Percentiles rank a stretch among this genome's conserved stretches.
Conservation (phyloP, 1,284 basidiomycete genomes). For the Lentinus polychrous region DNA sequence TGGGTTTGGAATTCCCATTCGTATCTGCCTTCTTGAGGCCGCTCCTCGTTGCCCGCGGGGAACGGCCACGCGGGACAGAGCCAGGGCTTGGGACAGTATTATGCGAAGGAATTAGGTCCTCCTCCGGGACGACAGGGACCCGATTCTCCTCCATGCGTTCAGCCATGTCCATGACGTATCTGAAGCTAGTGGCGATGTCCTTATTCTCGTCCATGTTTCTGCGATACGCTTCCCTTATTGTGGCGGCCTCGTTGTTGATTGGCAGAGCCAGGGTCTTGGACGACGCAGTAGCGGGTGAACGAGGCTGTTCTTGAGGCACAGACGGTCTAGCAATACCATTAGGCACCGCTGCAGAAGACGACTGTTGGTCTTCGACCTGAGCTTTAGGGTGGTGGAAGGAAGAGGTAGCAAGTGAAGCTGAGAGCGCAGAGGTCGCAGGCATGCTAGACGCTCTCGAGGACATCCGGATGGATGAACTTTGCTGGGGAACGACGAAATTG, state of each 20-base stretch:
- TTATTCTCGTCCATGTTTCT: conserved; percentile 54
- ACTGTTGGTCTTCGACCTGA: conserved; percentile 9
- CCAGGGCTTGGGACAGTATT: not conserved
- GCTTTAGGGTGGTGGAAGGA: conserved; percentile 48
- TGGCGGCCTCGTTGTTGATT: conserved; percentile 20
- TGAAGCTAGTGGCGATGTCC: conserved; percentile 63
- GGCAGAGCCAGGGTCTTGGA: conserved; percentile 18
- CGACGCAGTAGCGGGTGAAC: conserved; percentile 22
- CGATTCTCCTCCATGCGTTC: conserved; percentile 39
- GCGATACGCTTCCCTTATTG: conserved; percentile 37
- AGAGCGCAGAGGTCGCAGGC: conserved; percentile 53
- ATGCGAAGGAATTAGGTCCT: not conserved
- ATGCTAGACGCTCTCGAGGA: conserved; percentile 27
- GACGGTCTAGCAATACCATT: conserved; percentile 10
- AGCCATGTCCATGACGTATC: conserved; percentile 54
- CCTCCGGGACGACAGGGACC: not conserved
- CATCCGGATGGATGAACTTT: conserved; percentile 24
- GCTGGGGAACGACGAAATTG: conserved; percentile 49
- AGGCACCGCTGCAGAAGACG: not conserved
- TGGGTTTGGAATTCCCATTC: conserved; percentile 5
- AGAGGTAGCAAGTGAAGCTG: conserved; percentile 58
- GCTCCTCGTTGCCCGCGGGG: conserved; percentile 21
- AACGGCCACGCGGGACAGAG: conserved; percentile 16
- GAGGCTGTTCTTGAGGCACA: conserved; percentile 7
- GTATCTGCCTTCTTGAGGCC: conserved; percentile 19